These are phyloP conservation scores for Spencermartinsiella ligniputridi DNA, from an alignment of 1,139 yeast species.

Conservation along the genomic window DNA sequence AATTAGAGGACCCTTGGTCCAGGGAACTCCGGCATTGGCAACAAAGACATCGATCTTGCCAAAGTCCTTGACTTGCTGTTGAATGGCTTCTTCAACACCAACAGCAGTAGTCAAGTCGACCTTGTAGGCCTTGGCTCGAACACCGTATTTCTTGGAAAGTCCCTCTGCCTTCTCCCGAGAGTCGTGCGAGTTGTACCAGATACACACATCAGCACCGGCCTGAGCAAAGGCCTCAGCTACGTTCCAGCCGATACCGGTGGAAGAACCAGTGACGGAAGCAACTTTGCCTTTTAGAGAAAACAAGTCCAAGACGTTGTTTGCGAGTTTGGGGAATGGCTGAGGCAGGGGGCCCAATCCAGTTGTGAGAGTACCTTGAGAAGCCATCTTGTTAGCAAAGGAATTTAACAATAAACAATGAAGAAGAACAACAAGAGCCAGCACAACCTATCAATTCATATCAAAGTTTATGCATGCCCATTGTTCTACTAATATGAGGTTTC, in stretches of 20 bases:
- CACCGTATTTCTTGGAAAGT: constrained; percentile 58
- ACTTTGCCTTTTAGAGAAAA: constrained; percentile 68
- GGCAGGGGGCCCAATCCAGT: constrained; percentile 37
- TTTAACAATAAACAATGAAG: too few species aligned
- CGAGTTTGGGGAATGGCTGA: constrained; percentile 29
- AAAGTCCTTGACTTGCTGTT: constrained; percentile 62
- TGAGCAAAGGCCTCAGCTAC: constrained; percentile 85
- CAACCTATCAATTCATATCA: too few species aligned
- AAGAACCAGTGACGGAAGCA: constrained; percentile 85
- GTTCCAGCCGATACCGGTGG: constrained; percentile 79
- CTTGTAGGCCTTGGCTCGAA: constrained; percentile 65
- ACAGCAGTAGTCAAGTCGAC: constrained; percentile 60
- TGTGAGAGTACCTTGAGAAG: constrained; percentile 21
- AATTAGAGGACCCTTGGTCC: constrained; percentile 69
- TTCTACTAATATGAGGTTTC: too few species aligned
- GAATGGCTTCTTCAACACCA: constrained; percentile 54
- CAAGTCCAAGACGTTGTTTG: constrained; percentile 31
- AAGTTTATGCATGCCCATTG: too few species aligned
- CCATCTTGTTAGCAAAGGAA: too few species aligned
- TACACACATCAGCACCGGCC: constrained; percentile 86
- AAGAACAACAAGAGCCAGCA: too few species aligned
- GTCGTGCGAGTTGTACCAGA: constrained; percentile 72
- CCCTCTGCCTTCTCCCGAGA: constrained; percentile 56
- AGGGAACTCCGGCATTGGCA: constrained; percentile 88
- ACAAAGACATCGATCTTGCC: constrained; percentile 78